These are phyloP conservation scores for Boletus subparvulus DNA, from an alignment of 768 basidiomycete genomes.

Conservation along the genomic window DNA sequence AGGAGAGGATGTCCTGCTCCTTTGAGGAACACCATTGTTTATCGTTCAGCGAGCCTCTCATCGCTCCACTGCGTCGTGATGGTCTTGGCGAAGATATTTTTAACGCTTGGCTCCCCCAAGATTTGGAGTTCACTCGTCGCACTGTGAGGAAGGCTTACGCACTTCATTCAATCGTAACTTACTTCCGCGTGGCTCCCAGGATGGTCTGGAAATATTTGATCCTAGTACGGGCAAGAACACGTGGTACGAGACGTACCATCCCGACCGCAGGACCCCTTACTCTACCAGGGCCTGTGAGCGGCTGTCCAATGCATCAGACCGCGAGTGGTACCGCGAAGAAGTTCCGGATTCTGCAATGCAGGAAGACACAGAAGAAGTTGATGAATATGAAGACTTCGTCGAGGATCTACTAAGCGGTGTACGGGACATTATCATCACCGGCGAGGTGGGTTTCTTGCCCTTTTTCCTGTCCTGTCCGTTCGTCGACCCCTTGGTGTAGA, in stretches of 20 bases:
- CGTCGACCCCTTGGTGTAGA: constrained; percentile 30
- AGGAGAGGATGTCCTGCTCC: constrained; percentile 41
- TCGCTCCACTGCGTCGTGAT: constrained; percentile 33
- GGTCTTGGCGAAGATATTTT: constrained; percentile 44
- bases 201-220: constrained; percentile 43
- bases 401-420: constrained; percentile 42
- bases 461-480: background rate
- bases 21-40: constrained; percentile 51
- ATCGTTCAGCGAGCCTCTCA: constrained; percentile 36
- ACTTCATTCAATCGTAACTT: constrained; percentile 3
- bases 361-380: constrained; percentile 29
- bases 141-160: constrained; percentile 30
- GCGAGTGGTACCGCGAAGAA: constrained; percentile 28
- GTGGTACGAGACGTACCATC: constrained; percentile 47
- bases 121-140: constrained; percentile 32
- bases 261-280: constrained; percentile 38
- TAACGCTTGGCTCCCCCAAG: constrained; percentile 49
- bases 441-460: constrained; percentile 38
- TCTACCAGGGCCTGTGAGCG: constrained; percentile 37
- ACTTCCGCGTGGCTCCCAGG: constrained; percentile 30
- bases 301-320: constrained; percentile 6
- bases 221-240: constrained; percentile 37
- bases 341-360: constrained; percentile 16
- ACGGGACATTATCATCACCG: constrained; percentile 53
- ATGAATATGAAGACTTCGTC: constrained; percentile 41